A percentile compares a stretch with the other conserved stretches of the same genome.
phyloP scores from a whole-genome alignment of 1,139 yeast species.

The Saccharomyces hybrid region DNA sequence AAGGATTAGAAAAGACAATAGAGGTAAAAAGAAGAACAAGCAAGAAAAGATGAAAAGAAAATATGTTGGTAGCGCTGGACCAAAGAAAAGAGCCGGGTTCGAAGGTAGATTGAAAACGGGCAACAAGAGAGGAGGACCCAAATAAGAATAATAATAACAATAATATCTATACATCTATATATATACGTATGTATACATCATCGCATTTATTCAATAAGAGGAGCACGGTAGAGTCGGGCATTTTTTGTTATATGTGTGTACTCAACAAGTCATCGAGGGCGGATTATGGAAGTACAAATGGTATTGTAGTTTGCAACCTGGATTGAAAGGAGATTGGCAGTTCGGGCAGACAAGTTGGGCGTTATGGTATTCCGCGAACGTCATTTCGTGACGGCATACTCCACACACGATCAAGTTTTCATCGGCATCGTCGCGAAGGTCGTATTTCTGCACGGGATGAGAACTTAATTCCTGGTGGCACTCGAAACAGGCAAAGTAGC shows the following conservation, averaged over 20 bases:
- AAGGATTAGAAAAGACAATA: conserved; percentile 70
- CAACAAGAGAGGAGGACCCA: conserved; percentile 13
- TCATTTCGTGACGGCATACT: conserved; percentile 22
- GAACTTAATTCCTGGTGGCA: conserved; percentile 23
- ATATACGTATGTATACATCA: neutral
- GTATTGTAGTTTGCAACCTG: conserved; percentile 29
- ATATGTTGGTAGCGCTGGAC: conserved; percentile 43
- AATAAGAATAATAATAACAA: conserved; percentile 7
- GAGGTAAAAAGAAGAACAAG: conserved; percentile 62
- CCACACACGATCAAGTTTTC: conserved; percentile 26
- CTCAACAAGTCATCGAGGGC: neutral
- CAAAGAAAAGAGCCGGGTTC: conserved; percentile 41
- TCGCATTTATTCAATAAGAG: neutral
- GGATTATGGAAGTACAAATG: conserved; percentile 21
- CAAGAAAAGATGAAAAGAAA: conserved; percentile 60
- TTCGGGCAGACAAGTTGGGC: conserved; percentile 14
- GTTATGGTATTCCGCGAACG: conserved; percentile 20
- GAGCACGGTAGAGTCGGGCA: neutral
- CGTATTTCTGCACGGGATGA: conserved; percentile 16
- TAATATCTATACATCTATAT: neutral
- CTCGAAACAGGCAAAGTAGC: conserved; percentile 25
- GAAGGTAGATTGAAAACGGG: conserved; percentile 37
- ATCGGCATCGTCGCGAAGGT: conserved; percentile 9
- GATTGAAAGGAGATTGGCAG: conserved; percentile 25
- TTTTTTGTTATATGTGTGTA: neutral